Conservation (phyloP, 805 yeast genomes). For the Kregervanrija pseudodelftensis region DNA sequence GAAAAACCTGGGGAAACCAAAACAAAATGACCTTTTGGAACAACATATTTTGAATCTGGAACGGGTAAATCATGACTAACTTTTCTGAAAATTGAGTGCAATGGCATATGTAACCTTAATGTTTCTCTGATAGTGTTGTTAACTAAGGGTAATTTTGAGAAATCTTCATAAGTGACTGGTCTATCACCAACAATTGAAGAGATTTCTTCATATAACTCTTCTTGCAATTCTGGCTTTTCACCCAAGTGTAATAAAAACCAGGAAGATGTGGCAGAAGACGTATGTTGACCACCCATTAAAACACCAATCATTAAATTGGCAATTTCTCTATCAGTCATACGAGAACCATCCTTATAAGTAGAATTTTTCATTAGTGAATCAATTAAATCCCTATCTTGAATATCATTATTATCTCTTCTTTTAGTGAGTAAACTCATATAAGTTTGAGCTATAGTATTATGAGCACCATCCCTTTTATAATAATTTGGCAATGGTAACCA, state of each 20-base stretch:
- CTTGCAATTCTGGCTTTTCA: conserved; percentile 78
- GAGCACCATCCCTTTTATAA: conserved; percentile 82
- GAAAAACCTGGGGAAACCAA: conserved; percentile 93
- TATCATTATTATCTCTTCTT: conserved; percentile 71
- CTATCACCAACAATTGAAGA: conserved; percentile 50
- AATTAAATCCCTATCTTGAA: conserved; percentile 79
- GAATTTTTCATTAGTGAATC: conserved; percentile 79
- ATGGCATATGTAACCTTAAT: conserved; percentile 90
- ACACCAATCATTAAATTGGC: conserved; percentile 92
- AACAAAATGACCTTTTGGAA: conserved; percentile 85
- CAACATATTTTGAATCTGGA: conserved; percentile 70
- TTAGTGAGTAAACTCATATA: conserved; percentile 71
- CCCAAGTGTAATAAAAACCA: conserved; percentile 92
- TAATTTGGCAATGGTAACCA: conserved; percentile 76
- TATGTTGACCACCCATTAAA: conserved; percentile 98
- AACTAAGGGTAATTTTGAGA: conserved; percentile 73
- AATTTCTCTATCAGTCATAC: conserved; percentile 92
- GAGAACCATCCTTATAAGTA: conserved; percentile 86
- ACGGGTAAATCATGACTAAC: conserved; percentile 73
- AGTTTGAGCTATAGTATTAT: conserved; percentile 67
- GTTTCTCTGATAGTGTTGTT: conserved; percentile 88
- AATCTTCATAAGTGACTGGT: conserved; percentile 72
- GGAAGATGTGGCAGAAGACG: conserved; percentile 91
- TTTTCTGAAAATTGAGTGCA: conserved; percentile 92
- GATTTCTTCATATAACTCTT: conserved; percentile 73